Conservation (phyloP, 1,139 yeast species). For the Sugiyamaella xylanicola region DNA sequence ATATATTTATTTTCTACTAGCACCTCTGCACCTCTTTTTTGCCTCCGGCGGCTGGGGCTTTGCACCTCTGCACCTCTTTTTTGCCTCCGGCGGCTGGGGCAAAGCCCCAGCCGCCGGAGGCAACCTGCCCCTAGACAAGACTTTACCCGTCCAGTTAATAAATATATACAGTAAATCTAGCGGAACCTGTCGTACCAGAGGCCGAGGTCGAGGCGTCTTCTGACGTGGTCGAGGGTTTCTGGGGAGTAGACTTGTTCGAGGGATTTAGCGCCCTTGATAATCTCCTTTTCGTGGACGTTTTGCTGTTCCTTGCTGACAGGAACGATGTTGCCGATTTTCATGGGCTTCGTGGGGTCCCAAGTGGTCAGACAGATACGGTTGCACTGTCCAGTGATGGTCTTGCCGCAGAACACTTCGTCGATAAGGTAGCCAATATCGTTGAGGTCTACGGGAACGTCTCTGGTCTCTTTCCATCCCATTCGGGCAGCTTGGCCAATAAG, state of each 20-base stretch:
- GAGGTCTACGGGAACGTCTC: conserved; percentile 70
- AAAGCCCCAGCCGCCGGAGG: conserved; percentile 16
- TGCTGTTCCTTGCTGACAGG: conserved; percentile 90
- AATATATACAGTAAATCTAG: conserved; percentile 15
- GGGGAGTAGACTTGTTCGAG: conserved; percentile 64
- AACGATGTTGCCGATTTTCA: conserved; percentile 71
- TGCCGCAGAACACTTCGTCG: conserved; percentile 91
- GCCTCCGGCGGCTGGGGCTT: conserved; percentile 16
- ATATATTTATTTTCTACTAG: conserved; percentile 5
- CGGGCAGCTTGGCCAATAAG: conserved; percentile 86
- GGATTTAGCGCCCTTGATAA: conserved; percentile 64
- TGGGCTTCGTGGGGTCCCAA: conserved; percentile 70
- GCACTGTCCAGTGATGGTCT: conserved; percentile 81
- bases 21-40: not conserved
- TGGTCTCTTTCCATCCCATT: conserved; percentile 50
- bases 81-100: not conserved
- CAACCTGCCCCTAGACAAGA: too few species aligned
- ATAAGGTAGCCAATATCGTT: conserved; percentile 80
- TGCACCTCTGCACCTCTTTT: not conserved
- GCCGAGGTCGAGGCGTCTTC: conserved; percentile 72
- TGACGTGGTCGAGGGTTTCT: conserved; percentile 61
- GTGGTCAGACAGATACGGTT: conserved; percentile 76
- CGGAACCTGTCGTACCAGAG: conserved; percentile 49
- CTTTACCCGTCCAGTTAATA: not conserved
- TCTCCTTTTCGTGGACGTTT: conserved; percentile 69